A percentile compares a stretch with the other conserved stretches of the same genome.
These are phyloP conservation scores for Dalbergia cultrata DNA, from an alignment of 306 rosid genomes.

Conservation along the genomic window DNA sequence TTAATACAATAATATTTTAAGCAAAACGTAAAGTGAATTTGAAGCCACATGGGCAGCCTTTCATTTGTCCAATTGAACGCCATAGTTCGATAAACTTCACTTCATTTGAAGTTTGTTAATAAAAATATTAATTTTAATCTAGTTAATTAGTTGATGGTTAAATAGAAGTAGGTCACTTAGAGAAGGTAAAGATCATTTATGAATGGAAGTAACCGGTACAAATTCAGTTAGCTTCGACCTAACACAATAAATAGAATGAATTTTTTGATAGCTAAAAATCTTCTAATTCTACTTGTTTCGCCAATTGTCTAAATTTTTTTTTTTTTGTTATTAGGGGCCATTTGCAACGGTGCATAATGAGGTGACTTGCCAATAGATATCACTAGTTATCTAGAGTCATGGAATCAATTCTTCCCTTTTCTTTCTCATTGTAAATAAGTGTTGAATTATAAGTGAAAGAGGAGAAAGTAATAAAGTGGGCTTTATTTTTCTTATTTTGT, in stretches of 20 bases:
- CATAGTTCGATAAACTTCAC: neutral
- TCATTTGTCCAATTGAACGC: neutral
- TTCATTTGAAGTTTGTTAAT: conserved; percentile 7
- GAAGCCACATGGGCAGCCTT: conserved; percentile 10
- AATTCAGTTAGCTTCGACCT: conserved; percentile 66
- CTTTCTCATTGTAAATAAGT: conserved; percentile 10
- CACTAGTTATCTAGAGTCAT: conserved; percentile 38
- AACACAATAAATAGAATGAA: conserved; percentile 68
- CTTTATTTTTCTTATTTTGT: conserved; percentile 27
- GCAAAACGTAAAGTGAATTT: neutral
- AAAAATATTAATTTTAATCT: conserved; percentile 28
- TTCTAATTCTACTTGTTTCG: conserved; percentile 46
- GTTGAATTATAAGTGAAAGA: conserved; percentile 35
- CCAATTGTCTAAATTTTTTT: conserved; percentile 45
- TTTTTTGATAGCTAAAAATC: conserved; percentile 42
- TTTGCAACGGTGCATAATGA: conserved; percentile 38
- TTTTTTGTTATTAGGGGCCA: conserved; percentile 52
- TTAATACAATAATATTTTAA: neutral
- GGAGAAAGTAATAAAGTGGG: conserved; percentile 48
- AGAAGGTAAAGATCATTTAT: conserved; percentile 63
- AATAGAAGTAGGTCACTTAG: conserved; percentile 48
- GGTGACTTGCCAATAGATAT: conserved; percentile 36
- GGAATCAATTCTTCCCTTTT: conserved; percentile 32
- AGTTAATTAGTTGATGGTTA: conserved; percentile 25
- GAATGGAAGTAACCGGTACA: conserved; percentile 58